These are phyloP conservation scores for Rauvolfia tetraphylla DNA, from an alignment of 257 asterid genomes.

Conservation along the genomic window DNA sequence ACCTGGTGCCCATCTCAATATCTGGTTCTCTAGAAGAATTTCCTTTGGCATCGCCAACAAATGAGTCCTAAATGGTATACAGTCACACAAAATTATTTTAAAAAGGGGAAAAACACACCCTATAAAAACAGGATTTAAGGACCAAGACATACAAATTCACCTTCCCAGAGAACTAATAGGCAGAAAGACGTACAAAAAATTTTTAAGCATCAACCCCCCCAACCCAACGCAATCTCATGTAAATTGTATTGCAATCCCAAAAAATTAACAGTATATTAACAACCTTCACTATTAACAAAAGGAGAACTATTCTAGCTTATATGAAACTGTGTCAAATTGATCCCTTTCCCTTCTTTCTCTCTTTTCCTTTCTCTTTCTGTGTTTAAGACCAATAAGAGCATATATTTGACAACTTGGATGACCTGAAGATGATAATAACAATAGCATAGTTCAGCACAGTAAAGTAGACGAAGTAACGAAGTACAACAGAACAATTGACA, in stretches of 20 bases:
- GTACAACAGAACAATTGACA: neutral
- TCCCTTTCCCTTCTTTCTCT: neutral
- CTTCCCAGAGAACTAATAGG: neutral
- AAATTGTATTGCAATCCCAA: neutral
- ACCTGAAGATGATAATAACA: neutral
- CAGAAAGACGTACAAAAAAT: neutral
- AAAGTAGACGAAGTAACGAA: neutral
- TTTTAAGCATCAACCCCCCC: neutral
- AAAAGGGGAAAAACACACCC: neutral
- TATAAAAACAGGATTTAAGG: neutral
- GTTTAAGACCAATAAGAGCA: neutral
- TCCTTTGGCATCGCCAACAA: constrained; percentile 42
- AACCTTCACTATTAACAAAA: neutral
- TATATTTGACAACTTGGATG: neutral
- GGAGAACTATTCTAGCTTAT: neutral
- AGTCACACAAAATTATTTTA: constrained; percentile 3
- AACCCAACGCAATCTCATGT: neutral
- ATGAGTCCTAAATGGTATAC: constrained; percentile 49
- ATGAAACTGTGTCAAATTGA: neutral
- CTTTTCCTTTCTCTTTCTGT: neutral
- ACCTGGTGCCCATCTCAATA: constrained; percentile 67
- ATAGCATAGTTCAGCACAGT: neutral
- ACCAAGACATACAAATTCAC: neutral
- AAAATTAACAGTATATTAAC: neutral
- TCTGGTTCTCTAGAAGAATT: constrained; percentile 42